phyloP scores from a whole-genome alignment of 352 stramenopile species.

The Pythium sukuiense region DNA sequence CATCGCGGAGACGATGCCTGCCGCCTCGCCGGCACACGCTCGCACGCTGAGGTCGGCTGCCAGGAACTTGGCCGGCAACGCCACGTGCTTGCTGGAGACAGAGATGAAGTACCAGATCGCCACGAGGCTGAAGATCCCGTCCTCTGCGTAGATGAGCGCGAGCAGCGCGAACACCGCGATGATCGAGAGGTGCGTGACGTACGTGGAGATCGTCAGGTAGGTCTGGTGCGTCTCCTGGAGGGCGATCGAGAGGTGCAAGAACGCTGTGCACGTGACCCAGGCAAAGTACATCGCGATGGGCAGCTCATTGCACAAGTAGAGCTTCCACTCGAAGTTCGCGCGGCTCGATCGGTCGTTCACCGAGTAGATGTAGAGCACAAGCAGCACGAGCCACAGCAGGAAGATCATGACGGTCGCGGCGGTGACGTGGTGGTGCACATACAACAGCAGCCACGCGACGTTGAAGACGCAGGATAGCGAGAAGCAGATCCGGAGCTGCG shows the following conservation, averaged over 20 bases:
- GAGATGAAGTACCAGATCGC: slow-evolving; percentile 70
- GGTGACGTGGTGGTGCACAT: slow-evolving; percentile 52
- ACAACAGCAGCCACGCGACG: slow-evolving; percentile 64
- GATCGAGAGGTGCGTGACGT: slow-evolving; percentile 62
- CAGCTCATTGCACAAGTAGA: slow-evolving; percentile 74
- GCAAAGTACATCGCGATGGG: slow-evolving; percentile 78
- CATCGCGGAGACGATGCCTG: slow-evolving; percentile 53
- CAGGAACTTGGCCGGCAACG: slow-evolving; percentile 38
- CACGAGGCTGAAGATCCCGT: slow-evolving; percentile 58
- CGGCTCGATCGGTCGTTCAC: slow-evolving; percentile 66
- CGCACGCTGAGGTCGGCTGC: slow-evolving; percentile 60
- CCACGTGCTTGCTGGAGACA: slow-evolving; percentile 59
- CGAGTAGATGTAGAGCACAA: slow-evolving; percentile 80
- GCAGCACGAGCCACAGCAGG: slow-evolving; percentile 65
- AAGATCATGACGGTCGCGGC: slow-evolving; percentile 61
- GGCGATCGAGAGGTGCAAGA: slow-evolving; percentile 66
- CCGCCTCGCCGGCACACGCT: slow-evolving; percentile 59
- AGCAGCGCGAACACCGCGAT: slow-evolving; percentile 62
- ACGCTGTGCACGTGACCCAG: slow-evolving; percentile 70
- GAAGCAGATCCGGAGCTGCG: slow-evolving; percentile 65
- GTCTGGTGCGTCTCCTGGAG: slow-evolving; percentile 54
- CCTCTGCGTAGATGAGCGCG: slow-evolving; percentile 60
- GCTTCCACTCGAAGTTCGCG: slow-evolving; percentile 55
- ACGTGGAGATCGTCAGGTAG: slow-evolving; percentile 57
- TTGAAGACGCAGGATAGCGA: slow-evolving; percentile 66